Evolutionary conservation across 208 protist species (phyloP), one percentile per base, ranked within the genome.

Genomic region (Acanthamoeba polyphaga): DNA sequence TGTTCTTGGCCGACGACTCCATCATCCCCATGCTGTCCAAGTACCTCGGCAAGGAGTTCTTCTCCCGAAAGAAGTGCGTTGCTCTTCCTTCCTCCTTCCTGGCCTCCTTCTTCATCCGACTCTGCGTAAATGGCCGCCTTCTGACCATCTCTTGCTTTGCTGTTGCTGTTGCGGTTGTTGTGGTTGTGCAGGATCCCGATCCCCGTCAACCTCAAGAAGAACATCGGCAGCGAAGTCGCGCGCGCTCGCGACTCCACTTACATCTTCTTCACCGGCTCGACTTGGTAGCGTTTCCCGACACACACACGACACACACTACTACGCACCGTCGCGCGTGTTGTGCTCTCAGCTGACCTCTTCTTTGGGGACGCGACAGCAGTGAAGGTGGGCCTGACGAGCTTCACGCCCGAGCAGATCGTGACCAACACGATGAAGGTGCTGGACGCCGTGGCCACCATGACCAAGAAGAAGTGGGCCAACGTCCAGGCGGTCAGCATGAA

Each of bases 1-100:
- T 98, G 51, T 97, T 98, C 94, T 72, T 98, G 82, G 96, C 96
- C 13, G 97, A 98, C 95, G 96, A 95, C 46, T 90, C 96, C n/a
- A 82, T 98, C 84, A 34, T 97, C 9, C 96, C 94, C 29, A 24
- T 96, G 29, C 94, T 98, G 19, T 95, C 97, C 17, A 34, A 78
- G 24, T 80, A 97, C 17, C 51, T 97, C 5, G 97, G 97, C 51
- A 95, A 95, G 78, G 24, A 27, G 43, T 97, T 97, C 92, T 97
- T 95, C 78, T 55, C n/a, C 49, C 94, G 92, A 76, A 96, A 96
- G 66, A 97, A 97, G 49, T 85, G 76, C 49, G 49, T 51, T 49
- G 58, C 70, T n/a, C 60, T 53, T 43, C 60, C 19, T 0, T 34
- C 38, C 58, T 32, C 24, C 43, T 85, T 34, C 34, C 34, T 34